These are phyloP conservation scores for Collariella sp. DNA, from an alignment of 495 filamentous ascomycete species.

Conservation along the genomic window DNA sequence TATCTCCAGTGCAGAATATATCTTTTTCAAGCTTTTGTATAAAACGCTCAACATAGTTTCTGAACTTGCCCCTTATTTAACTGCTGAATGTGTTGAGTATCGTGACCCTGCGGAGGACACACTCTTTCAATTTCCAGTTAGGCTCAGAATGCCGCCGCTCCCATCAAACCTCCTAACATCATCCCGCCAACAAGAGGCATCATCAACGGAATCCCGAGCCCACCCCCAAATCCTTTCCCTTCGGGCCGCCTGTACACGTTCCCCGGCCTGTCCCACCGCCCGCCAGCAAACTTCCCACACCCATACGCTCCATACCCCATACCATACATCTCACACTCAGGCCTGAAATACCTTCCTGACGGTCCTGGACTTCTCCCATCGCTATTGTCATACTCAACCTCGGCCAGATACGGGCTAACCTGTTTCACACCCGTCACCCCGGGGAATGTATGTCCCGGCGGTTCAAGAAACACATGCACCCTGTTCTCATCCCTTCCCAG, in stretches of 20 bases:
- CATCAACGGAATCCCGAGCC: slow-evolving; percentile 10
- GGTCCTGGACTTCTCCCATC: slow-evolving; percentile 1
- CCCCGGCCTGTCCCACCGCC: slow-evolving; percentile 10
- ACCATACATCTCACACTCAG: slow-evolving; percentile 22
- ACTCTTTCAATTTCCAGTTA: background rate
- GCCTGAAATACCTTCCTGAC: slow-evolving; percentile 17
- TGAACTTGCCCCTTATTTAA: too few species aligned
- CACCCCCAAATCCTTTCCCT: slow-evolving; percentile 14
- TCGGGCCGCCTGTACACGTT: slow-evolving; percentile 4
- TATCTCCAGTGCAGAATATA: too few species aligned
- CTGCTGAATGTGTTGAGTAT: too few species aligned
- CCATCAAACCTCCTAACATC: slow-evolving; percentile 11
- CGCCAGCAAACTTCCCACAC: slow-evolving; percentile 18
- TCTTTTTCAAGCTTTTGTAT: too few species aligned
- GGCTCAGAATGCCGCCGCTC: background rate
- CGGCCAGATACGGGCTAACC: slow-evolving; percentile 19
- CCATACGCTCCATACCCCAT: slow-evolving; percentile 21
- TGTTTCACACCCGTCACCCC: slow-evolving; percentile 6
- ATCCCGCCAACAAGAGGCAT: slow-evolving; percentile 10
- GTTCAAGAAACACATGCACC: slow-evolving; percentile 19
- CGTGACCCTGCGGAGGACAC: too few species aligned
- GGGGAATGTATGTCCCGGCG: slow-evolving; percentile 18
- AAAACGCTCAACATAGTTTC: too few species aligned
- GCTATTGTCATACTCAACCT: slow-evolving; percentile 19
- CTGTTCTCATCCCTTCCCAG: slow-evolving; percentile 17